Conservation (phyloP, 441 rosid species). For the Jatropha podagrica region DNA sequence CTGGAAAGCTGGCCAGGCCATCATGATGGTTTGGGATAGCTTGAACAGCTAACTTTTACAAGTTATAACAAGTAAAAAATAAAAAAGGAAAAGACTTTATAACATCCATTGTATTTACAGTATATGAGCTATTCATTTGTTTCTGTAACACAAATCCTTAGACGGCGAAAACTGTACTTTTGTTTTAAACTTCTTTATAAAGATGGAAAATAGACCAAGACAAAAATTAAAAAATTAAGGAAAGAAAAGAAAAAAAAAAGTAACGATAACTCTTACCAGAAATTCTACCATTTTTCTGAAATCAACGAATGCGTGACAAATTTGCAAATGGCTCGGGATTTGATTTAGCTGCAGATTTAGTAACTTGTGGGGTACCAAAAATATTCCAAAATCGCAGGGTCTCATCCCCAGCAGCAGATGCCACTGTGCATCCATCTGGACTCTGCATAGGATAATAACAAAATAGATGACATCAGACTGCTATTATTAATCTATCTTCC, state of each 20-base stretch:
- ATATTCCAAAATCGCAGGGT: conserved; percentile 44
- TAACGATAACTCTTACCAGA: neutral
- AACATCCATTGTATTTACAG: neutral
- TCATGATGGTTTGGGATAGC: no score
- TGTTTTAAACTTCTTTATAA: neutral
- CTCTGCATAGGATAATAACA: conserved; percentile 26
- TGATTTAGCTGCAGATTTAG: conserved; percentile 33
- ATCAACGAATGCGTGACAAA: conserved; percentile 38
- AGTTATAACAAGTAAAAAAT: no score
- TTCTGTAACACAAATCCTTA: neutral
- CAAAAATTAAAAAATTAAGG: no score
- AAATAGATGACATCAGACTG: neutral
- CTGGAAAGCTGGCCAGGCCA: no score
- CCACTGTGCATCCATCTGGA: conserved; percentile 48
- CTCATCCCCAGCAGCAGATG: conserved; percentile 47
- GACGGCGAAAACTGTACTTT: neutral
- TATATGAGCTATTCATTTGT: neutral
- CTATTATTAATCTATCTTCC: neutral
- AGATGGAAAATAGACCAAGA: neutral
- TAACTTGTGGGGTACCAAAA: conserved; percentile 38
- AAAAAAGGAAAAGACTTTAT: no score
- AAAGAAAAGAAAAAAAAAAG: no score
- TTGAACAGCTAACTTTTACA: no score
- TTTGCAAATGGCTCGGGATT: conserved; percentile 35
- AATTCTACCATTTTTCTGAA: neutral